These are phyloP conservation scores for Xylariomycetidae sp. DNA, from an alignment of 2,329 filamentous ascomycete species.

Conservation along the genomic window DNA sequence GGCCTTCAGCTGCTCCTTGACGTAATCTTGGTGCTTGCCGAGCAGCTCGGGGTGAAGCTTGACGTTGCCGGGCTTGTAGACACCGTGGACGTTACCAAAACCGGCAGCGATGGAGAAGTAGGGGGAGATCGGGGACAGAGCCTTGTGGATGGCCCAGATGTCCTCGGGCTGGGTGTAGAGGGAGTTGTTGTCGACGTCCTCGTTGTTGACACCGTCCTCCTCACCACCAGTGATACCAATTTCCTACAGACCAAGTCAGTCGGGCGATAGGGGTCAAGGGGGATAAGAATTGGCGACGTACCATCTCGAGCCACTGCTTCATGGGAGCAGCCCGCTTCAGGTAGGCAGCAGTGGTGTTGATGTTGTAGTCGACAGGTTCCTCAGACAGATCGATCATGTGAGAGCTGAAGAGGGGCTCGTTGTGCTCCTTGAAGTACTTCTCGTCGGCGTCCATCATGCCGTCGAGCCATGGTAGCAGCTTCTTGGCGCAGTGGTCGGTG, in stretches of 20 bases:
- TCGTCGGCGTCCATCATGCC: constrained; percentile 94
- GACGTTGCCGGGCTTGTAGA: constrained; percentile 98
- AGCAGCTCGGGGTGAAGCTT: constrained; percentile 94
- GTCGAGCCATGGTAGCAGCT: constrained; percentile 96
- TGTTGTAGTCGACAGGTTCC: constrained; percentile 86
- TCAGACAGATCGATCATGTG: constrained; percentile 99
- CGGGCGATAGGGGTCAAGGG: constrained; percentile 25
- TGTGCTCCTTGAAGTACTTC: constrained; percentile 87
- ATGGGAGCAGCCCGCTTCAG: constrained; percentile 90
- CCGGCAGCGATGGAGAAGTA: constrained; percentile 86
- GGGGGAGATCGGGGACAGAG: background rate
- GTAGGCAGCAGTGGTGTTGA: constrained; percentile 87
- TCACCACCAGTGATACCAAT: constrained; percentile 95
- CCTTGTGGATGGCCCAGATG: constrained; percentile 43
- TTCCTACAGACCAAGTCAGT: constrained; percentile 36
- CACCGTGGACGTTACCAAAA: constrained; percentile 98
- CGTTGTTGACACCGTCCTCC: constrained; percentile 98
- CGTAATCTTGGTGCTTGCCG: constrained; percentile 90
- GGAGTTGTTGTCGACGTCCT: constrained; percentile 92
- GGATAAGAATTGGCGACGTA: constrained; percentile 44
- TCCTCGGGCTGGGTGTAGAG: constrained; percentile 98
- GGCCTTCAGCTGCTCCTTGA: constrained; percentile 71
- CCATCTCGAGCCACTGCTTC: constrained; percentile 99
- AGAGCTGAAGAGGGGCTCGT: constrained; percentile 87
- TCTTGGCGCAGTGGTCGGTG: constrained; percentile 99